Percentiles rank a stretch among this genome's conserved stretches.
Evolutionary conservation across 441 rosid genomes (phyloP).

Genomic region (Jatropha podagrica): DNA sequence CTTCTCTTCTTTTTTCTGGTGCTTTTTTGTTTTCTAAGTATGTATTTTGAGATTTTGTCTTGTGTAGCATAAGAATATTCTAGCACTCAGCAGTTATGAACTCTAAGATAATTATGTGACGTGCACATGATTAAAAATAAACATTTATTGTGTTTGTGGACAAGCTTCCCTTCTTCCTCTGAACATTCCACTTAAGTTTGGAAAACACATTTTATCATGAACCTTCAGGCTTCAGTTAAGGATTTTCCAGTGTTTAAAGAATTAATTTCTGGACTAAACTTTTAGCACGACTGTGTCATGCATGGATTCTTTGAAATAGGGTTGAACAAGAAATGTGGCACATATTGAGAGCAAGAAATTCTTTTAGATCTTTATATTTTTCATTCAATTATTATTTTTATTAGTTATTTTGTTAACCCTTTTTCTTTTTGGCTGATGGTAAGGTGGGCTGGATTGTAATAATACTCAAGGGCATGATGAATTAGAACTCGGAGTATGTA

Average conservation of each 20-base stretch:
- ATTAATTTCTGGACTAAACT: background rate
- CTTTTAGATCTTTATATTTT: background rate
- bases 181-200: background rate
- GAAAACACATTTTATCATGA: background rate
- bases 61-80: background rate
- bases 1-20: conserved; percentile 10
- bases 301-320: conserved; percentile 1
- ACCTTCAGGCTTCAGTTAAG: background rate
- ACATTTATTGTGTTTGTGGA: background rate
- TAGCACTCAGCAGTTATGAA: background rate
- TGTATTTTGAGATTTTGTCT: background rate
- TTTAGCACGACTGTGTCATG: background rate
- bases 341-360: background rate
- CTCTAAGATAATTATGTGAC: background rate
- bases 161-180: background rate
- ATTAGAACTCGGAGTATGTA: conserved; percentile 67
- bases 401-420: conserved; percentile 11
- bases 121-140: background rate
- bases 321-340: background rate
- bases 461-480: conserved; percentile 45
- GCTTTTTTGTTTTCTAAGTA: background rate
- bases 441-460: conserved; percentile 56
- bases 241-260: background rate
- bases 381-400: background rate
- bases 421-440: conserved; percentile 13